Conservation (phyloP, 148 eudicot species). For the Heliosperma pusillum region DNA sequence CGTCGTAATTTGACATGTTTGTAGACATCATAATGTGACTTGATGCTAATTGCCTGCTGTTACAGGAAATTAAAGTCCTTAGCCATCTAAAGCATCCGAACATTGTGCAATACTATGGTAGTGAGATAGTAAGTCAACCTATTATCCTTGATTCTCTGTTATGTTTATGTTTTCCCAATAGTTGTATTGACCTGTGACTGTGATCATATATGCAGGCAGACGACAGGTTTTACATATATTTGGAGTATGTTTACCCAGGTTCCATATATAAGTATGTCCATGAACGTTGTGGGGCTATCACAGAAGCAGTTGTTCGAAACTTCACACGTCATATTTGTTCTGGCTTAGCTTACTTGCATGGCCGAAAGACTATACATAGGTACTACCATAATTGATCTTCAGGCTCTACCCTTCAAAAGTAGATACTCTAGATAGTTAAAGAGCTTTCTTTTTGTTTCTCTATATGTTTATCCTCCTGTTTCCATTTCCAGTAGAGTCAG, state of each 20-base stretch:
- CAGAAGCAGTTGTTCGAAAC: constrained; percentile 87
- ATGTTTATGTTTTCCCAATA: neutral
- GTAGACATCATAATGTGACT: neutral
- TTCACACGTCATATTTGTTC: constrained; percentile 92
- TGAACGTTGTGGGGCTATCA: constrained; percentile 83
- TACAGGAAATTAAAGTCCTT: constrained; percentile 85
- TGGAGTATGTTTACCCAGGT: constrained; percentile 97
- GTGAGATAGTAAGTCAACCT: constrained; percentile 74
- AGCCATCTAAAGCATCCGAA: constrained; percentile 84
- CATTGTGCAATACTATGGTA: constrained; percentile 93
- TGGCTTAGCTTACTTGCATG: constrained; percentile 91
- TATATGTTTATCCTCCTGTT: neutral
- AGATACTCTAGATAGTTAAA: neutral
- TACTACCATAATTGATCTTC: constrained; percentile 19
- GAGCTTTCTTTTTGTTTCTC: neutral
- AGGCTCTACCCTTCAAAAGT: neutral
- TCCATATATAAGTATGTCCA: constrained; percentile 76
- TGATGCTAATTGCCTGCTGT: constrained; percentile 12
- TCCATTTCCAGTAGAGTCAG: too few species aligned
- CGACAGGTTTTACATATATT: constrained; percentile 72
- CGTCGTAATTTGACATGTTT: neutral
- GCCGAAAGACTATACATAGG: constrained; percentile 93
- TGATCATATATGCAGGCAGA: constrained; percentile 48
- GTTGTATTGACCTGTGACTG: constrained; percentile 11
- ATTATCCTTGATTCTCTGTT: neutral